A percentile compares a stretch with the other conserved stretches of the same genome.
These are phyloP conservation scores for Scheffersomyces insectosa DNA, from an alignment of 1,139 yeast genomes.

Conservation along the genomic window DNA sequence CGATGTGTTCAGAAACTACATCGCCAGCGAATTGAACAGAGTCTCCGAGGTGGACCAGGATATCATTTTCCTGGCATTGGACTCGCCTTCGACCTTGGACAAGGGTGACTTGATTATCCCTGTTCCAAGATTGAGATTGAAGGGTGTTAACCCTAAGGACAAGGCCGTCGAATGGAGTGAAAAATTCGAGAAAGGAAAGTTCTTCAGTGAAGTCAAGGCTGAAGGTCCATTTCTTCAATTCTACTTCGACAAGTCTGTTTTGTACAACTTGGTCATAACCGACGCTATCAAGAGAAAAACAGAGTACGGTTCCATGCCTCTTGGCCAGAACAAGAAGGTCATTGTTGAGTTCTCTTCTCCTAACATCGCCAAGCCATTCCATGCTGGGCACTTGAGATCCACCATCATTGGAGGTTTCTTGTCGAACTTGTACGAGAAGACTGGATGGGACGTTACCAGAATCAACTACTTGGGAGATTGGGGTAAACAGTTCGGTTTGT, in stretches of 20 bases:
- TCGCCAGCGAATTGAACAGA: conserved; percentile 72
- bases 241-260: conserved; percentile 66
- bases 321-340: conserved; percentile 73
- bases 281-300: conserved; percentile 64
- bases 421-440: conserved; percentile 82
- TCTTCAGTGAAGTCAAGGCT: conserved; percentile 68
- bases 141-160: conserved; percentile 82
- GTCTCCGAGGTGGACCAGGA: conserved; percentile 71
- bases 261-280: conserved; percentile 69
- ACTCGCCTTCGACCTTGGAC: conserved; percentile 81
- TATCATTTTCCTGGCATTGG: conserved; percentile 81
- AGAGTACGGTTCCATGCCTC: conserved; percentile 71
- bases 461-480: conserved; percentile 97
- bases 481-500: conserved; percentile 98
- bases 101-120: conserved; percentile 95
- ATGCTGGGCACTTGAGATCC: conserved; percentile 97
- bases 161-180: conserved; percentile 84
- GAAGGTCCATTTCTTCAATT: conserved; percentile 94
- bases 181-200: conserved; percentile 65
- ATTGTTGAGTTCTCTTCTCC: conserved; percentile 95
- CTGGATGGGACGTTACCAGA: conserved; percentile 89
- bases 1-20: conserved; percentile 86
- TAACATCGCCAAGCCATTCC: conserved; percentile 98
- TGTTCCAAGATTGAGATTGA: conserved; percentile 87
- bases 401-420: conserved; percentile 98